These are phyloP conservation scores for Schwanniomyces polymorphus DNA, from an alignment of 805 yeast genomes.

Conservation along the genomic window DNA sequence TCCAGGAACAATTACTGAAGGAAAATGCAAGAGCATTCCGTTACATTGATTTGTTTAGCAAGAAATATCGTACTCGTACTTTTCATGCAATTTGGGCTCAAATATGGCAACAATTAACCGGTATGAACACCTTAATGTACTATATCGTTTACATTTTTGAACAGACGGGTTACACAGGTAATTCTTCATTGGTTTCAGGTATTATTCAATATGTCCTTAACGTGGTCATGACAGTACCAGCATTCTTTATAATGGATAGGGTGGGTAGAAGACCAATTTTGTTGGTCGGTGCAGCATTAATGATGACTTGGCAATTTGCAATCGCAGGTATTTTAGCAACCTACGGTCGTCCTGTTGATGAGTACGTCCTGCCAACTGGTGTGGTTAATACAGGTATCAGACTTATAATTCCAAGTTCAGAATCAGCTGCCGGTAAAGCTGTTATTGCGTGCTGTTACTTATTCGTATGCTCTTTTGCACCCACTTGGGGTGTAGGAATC, in stretches of 20 bases:
- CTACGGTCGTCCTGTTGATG: slow-evolving; percentile 12
- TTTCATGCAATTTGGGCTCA: slow-evolving; percentile 53
- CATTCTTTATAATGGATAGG: slow-evolving; percentile 55
- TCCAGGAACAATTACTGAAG: slow-evolving; percentile 53
- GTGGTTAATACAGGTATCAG: slow-evolving; percentile 18
- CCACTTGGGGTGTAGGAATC: slow-evolving; percentile 49
- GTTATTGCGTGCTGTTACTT: slow-evolving; percentile 50
- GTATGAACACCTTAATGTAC: slow-evolving; percentile 64
- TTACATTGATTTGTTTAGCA: slow-evolving; percentile 51
- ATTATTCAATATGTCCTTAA: slow-evolving; percentile 60
- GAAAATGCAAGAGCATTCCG: slow-evolving; percentile 47
- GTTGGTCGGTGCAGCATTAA: slow-evolving; percentile 46
- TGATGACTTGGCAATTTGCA: slow-evolving; percentile 42
- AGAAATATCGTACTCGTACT: slow-evolving; percentile 51
- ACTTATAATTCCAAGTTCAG: slow-evolving; percentile 29
- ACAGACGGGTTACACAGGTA: slow-evolving; percentile 57
- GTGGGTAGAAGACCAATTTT: slow-evolving; percentile 69
- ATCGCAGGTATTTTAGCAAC: slow-evolving; percentile 40
- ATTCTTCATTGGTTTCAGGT: slow-evolving; percentile 52
- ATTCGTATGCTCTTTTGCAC: slow-evolving; percentile 52
- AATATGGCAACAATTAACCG: slow-evolving; percentile 59
- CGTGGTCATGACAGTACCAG: slow-evolving; percentile 58
- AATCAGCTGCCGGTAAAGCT: slow-evolving; percentile 39
- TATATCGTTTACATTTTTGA: slow-evolving; percentile 59
- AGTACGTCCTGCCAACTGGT: slow-evolving; percentile 21